Base-by-base conservation (phyloP, 2,329 filamentous ascomycete species). In the Aspergillus novofumigatus region DNA sequence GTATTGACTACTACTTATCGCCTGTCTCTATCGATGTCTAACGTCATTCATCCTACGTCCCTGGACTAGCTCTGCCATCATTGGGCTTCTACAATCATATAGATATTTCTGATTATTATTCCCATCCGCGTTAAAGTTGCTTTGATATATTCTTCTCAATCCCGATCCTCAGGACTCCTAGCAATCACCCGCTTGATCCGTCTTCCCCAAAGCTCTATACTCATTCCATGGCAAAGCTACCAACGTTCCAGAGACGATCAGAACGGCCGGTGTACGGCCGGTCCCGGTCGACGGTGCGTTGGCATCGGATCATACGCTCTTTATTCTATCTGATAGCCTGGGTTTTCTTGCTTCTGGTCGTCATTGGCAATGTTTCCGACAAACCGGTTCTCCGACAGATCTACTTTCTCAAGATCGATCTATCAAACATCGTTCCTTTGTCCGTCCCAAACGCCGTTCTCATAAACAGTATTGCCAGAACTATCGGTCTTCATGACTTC, bases 401-500 rank as follows among this genome's bases (percentile, higher is more conserved):
- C 65, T 96, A 89, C 77, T 94, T 97, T 75, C 88, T 95, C 74
- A 88, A 87, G 66, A 84, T 97, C 67, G 84, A 96, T 74, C 82
- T 97, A 51, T 84, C 89, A 64, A 83, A 95, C 67, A 88, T 97
- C 70, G 87, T 96, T 56, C 89, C 89, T 0, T 78, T 85, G 35
- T 85, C 83, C 4, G 83, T 90, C 17, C 87, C 88, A 45, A 88
- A 92, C 70, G 85, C 86, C 9, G 77, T 82, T 25, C 81, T 96
- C 49, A 88, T 96, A 74, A 96, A 96, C 78, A 91, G 87, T 49
- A 92, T 96, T 63, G 91, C 92, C 3, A 87, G 90, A 52, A 90
- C 88, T 23, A 80, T 97, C 54, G 93, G 92, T 29, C 81, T 97
- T 51, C 91, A 96, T 72, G 93, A 97, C 74, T 97, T 96, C 76